These are phyloP conservation scores for Dendrocalamus latiflorus DNA, from an alignment of 202 grass and related monocot species.

Conservation along the genomic window DNA sequence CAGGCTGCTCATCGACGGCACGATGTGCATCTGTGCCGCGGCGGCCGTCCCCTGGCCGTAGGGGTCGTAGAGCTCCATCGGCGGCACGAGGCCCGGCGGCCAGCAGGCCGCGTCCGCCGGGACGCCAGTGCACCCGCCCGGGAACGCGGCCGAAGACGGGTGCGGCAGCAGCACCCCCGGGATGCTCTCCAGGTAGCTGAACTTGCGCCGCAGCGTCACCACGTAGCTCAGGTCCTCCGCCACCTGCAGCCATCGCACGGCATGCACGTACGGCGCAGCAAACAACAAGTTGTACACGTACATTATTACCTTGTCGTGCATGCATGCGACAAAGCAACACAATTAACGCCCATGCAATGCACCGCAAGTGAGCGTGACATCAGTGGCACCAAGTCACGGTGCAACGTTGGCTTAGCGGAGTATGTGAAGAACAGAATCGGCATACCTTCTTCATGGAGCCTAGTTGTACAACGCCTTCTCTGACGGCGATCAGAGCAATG, in stretches of 20 bases:
- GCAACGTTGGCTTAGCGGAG: not conserved
- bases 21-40: constrained; percentile 41
- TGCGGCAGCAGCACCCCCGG: constrained; percentile 89
- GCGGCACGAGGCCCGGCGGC: constrained; percentile 17
- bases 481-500: constrained; percentile 79
- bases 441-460: constrained; percentile 60
- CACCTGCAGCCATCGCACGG: constrained; percentile 40
- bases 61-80: constrained; percentile 62
- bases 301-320: not conserved
- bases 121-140: not conserved
- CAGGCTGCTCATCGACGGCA: constrained; percentile 91
- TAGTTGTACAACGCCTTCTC: constrained; percentile 95
- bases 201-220: constrained; percentile 78
- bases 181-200: too few species aligned
- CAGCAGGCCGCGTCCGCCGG: not conserved
- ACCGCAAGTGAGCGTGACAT: not conserved
- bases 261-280: constrained; percentile 31
- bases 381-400: not conserved
- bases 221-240: too few species aligned
- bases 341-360: not conserved
- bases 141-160: constrained; percentile 58
- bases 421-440: not conserved
- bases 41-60: constrained; percentile 5
- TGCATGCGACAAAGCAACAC: not conserved
- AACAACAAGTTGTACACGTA: not conserved